A percentile compares a stretch with the other conserved stretches of the same genome.
These are phyloP conservation scores for Dipteronia dyeriana DNA, from an alignment of 345 rosid species.

Conservation along the genomic window DNA sequence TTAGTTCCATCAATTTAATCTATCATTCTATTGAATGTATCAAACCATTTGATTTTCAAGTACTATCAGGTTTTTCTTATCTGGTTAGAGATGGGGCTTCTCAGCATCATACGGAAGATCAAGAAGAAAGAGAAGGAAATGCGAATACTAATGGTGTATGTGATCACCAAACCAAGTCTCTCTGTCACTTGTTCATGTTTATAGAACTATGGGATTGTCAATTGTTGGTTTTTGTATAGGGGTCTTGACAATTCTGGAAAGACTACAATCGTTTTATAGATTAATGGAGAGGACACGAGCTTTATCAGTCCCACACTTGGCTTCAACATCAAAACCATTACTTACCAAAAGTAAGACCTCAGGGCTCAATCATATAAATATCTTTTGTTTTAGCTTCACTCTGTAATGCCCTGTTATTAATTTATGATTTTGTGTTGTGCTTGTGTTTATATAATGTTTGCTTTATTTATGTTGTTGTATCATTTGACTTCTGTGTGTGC, in stretches of 20 bases:
- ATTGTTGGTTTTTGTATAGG: constrained; percentile 32
- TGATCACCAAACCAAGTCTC: not conserved
- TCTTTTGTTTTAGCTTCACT: not conserved
- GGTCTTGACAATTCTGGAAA: constrained; percentile 96
- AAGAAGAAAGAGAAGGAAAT: constrained; percentile 94
- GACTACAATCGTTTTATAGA: constrained; percentile 88
- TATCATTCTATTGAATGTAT: no score
- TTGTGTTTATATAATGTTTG: no score
- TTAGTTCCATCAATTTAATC: no score
- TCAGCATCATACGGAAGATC: constrained; percentile 79
- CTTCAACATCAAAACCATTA: constrained; percentile 83
- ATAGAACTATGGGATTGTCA: no score
- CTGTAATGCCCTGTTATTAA: no score
- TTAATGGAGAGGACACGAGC: constrained; percentile 91
- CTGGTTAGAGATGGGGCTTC: constrained; percentile 42
- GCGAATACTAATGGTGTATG: constrained; percentile 97
- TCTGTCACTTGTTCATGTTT: not conserved
- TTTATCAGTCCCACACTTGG: constrained; percentile 92
- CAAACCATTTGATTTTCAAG: no score
- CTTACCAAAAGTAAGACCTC: constrained; percentile 62
- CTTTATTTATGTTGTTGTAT: not conserved
- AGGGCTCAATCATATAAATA: not conserved
- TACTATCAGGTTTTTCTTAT: no score
- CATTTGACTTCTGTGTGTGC: not conserved
- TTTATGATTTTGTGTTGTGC: no score